Evolutionary conservation across 352 stramenopile species (phyloP), one percentile per base, ranked within the genome.

Genomic region (Hyaloperonospora arabidopsidis): DNA sequence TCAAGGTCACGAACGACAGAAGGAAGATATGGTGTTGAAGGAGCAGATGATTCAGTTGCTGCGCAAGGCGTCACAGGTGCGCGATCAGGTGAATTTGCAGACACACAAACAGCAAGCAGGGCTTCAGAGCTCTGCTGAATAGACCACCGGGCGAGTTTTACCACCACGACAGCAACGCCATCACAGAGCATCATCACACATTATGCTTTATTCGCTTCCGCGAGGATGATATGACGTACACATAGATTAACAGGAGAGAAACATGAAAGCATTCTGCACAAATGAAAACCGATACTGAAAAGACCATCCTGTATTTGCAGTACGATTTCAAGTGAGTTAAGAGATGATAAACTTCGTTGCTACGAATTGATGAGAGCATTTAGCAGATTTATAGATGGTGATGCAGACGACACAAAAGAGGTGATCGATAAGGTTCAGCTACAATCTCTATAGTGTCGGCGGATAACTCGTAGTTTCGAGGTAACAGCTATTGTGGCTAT

Each of bases 41-140:
- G 79, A 89, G 61, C 82, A 92, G 45, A 92, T 92, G 82, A 88
- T 92, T 54, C 76, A 92, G 59, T 59, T 92, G 28, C 59, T 92
- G 45, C 79, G 89, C 6, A 89, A 92, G 67, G 80, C 82, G 6
- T 89, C 82, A 2, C 76, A 87, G 22, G 80, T 89, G 52, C 82
- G 79, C 17, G 76, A 89, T 49, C 77, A 88, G 43, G 76, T 92
- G 18, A 83, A 72, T 13, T 54, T 76, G 45, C 70, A 84, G 49
- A 72, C 67, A 38, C 63, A 76, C 58, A 76, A 76, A 29, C 72
- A 82, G 28, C 74, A 86, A 21, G 69, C 79, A 34, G 79, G 82
- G 0, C 70, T 88, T 1, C 73, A 87, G 52, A 89, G 79, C 59
- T 89, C 81, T 10, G 81, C 63, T 47, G 81, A 92, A 52, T 87